Evolutionary conservation across 2,329 filamentous ascomycete genomes (phyloP).

Genomic region (Leptodontidium sp.): DNA sequence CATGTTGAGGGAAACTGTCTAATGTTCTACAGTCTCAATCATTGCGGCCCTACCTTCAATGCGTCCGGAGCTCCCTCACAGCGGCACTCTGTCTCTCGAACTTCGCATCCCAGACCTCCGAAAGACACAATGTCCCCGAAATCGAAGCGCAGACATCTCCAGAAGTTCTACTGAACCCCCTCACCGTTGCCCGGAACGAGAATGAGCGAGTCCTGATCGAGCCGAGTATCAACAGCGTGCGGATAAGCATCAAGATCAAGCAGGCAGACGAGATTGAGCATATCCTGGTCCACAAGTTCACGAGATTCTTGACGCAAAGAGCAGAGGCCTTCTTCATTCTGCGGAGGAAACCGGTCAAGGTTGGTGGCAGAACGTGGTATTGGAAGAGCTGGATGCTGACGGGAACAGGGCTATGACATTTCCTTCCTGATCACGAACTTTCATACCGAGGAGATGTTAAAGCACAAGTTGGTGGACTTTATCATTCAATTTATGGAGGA

Average conservation of each 20-base stretch:
- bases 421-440: constrained; percentile 99
- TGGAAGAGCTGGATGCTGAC: constrained; percentile 34
- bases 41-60: constrained; percentile 93
- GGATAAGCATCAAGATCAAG: constrained; percentile 98
- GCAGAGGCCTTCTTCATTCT: constrained; percentile 98
- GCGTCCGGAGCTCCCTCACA: constrained; percentile 92
- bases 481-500: constrained; percentile 99
- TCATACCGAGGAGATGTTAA: constrained; percentile 98
- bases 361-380: constrained; percentile 50
- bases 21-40: constrained; percentile 79
- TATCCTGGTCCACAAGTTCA: constrained; percentile 98
- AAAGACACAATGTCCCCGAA: constrained; percentile 97
- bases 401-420: constrained; percentile 87
- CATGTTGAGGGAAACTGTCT: background rate
- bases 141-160: constrained; percentile 93
- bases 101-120: constrained; percentile 96
- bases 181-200: constrained; percentile 93
- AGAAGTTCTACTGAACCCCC: constrained; percentile 89
- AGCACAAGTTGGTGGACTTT: constrained; percentile 98
- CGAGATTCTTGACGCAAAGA: constrained; percentile 92
- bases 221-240: constrained; percentile 94
- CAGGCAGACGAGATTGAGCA: constrained; percentile 99
- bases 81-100: constrained; percentile 93
- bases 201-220: constrained; percentile 97
- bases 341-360: constrained; percentile 93